phyloP scores from a whole-genome alignment of 2,329 filamentous ascomycete genomes.

The Diaporthe vexans region DNA sequence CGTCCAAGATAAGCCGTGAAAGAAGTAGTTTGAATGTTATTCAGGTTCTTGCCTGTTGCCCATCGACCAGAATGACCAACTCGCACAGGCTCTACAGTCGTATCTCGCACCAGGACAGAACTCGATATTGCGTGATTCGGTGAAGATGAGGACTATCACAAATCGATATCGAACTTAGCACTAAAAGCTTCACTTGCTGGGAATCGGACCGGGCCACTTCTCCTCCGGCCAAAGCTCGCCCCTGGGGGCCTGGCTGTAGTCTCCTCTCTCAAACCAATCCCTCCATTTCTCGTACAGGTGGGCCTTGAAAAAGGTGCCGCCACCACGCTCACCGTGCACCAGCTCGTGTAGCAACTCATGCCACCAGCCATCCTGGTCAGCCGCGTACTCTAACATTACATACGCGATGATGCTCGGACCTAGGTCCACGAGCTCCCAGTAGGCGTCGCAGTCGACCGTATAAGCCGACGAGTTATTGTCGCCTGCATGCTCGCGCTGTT shows the following conservation, averaged over 20 bases:
- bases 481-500: not conserved
- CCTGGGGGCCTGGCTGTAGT: not conserved
- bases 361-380: not conserved
- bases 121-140: no score
- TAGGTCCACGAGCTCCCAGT: not conserved
- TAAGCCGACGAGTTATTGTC: not conserved
- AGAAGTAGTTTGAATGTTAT: not conserved
- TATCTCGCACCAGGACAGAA: no score
- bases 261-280: not conserved
- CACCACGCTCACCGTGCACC: not conserved
- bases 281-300: not conserved
- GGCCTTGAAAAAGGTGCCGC: not conserved
- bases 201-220: not conserved
- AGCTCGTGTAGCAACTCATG: constrained; percentile 29
- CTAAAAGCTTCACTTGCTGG: not conserved
- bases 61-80: no score
- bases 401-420: not conserved
- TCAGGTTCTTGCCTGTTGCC: no score
- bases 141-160: no score
- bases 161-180: not conserved
- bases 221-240: not conserved
- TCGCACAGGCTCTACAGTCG: no score
- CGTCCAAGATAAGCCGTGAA: constrained; percentile 50
- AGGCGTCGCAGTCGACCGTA: not conserved
- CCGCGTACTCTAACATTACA: not conserved